phyloP scores from a whole-genome alignment of 2,329 filamentous ascomycete genomes.

The Aspergillus sp. region DNA sequence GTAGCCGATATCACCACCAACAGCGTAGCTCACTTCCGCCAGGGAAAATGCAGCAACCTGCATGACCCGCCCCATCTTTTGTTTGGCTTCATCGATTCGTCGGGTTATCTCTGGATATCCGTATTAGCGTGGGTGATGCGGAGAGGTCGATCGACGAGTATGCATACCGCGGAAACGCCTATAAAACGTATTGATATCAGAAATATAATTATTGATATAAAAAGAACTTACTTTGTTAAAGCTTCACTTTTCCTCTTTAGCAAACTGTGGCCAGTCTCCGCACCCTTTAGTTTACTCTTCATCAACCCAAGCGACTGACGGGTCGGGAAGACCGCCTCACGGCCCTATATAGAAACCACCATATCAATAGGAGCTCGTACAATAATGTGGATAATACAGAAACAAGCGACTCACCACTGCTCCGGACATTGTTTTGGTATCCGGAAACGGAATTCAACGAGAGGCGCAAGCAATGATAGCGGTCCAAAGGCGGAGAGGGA shows the following conservation, averaged over 20 bases:
- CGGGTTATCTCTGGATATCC: constrained; percentile 75
- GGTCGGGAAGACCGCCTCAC: constrained; percentile 96
- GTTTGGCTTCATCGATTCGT: constrained; percentile 97
- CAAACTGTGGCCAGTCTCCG: constrained; percentile 86
- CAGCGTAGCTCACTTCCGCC: constrained; percentile 95
- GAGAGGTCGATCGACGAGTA: constrained; percentile 20
- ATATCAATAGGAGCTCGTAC: not conserved
- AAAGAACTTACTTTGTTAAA: constrained; percentile 75
- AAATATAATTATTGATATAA: not conserved
- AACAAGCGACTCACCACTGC: constrained; percentile 30
- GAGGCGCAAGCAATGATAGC: constrained; percentile 18
- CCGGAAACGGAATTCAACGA: not conserved
- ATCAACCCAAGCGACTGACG: constrained; percentile 94
- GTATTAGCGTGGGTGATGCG: constrained; percentile 27
- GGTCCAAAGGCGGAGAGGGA: constrained; percentile 10
- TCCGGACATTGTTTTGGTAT: constrained; percentile 29
- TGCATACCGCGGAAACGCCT: constrained; percentile 83
- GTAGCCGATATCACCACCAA: constrained; percentile 92
- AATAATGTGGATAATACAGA: constrained; percentile 9
- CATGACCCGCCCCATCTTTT: constrained; percentile 99
- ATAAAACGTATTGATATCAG: constrained; percentile 24
- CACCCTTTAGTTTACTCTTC: constrained; percentile 97
- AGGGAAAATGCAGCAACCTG: constrained; percentile 97
- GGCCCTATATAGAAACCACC: constrained; percentile 60
- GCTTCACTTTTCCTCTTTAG: constrained; percentile 98